Evolutionary conservation across 306 rosid species (phyloP).

Genomic region (Coriaria nepalensis): DNA sequence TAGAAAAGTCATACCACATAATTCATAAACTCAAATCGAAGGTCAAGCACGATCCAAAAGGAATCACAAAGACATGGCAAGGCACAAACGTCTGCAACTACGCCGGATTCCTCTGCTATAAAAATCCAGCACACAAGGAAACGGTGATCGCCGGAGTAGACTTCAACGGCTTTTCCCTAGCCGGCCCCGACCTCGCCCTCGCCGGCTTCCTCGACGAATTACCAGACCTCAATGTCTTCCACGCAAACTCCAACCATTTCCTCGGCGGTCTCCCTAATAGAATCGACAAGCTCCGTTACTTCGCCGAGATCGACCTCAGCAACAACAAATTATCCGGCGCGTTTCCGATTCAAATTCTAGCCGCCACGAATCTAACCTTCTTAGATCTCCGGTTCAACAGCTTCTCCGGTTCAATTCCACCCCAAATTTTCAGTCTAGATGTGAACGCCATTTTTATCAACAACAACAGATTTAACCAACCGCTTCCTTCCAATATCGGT

Average conservation of each 20-base stretch:
- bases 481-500: slow-evolving; percentile 1
- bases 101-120: slow-evolving; percentile 31
- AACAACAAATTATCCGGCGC: slow-evolving; percentile 28
- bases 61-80: slow-evolving; percentile 15
- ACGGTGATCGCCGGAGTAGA: slow-evolving; percentile 29
- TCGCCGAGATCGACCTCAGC: slow-evolving; percentile 71
- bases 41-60: slow-evolving; percentile 5
- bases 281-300: neutral
- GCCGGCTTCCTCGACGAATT: slow-evolving; percentile 15
- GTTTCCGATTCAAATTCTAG: no score
- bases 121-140: neutral
- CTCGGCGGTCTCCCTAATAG: slow-evolving; percentile 10
- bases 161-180: slow-evolving; percentile 27
- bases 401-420: no score
- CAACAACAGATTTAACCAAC: no score
- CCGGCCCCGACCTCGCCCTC: slow-evolving; percentile 11
- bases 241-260: slow-evolving; percentile 67
- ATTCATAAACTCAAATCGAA: slow-evolving; percentile 11
- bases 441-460: no score
- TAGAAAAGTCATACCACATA: slow-evolving; percentile 11
- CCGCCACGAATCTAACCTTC: no score
- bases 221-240: slow-evolving; percentile 41
- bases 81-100: neutral
- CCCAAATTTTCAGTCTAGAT: no score
- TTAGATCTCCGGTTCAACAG: no score